phyloP scores from a whole-genome alignment of 1,284 basidiomycete species.

The Malassezia cuniculi region DNA sequence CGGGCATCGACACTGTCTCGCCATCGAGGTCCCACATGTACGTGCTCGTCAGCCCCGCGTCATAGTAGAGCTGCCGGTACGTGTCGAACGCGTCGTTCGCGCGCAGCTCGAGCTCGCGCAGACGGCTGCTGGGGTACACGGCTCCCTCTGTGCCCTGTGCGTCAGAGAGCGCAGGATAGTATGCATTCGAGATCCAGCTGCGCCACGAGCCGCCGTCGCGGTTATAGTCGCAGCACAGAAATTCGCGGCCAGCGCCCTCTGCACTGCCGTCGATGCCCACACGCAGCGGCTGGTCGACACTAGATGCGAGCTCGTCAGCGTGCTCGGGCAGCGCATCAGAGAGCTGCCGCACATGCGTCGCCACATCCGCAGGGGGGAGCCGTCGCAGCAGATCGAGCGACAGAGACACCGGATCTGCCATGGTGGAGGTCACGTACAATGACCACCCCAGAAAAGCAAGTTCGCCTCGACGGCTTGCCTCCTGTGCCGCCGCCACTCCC shows the following conservation, averaged over 20 bases:
- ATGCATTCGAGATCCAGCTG: slow-evolving; percentile 94
- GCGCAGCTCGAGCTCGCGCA: slow-evolving; percentile 78
- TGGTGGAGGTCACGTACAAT: slow-evolving; percentile 2
- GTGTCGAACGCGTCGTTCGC: slow-evolving; percentile 95
- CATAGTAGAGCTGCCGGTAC: slow-evolving; percentile 88
- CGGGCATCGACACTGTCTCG: slow-evolving; percentile 17
- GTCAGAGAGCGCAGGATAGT: slow-evolving; percentile 58
- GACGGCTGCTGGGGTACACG: slow-evolving; percentile 61
- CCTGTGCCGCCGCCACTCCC: too few species aligned
- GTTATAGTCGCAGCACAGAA: slow-evolving; percentile 93
- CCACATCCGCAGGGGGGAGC: slow-evolving; percentile 77
- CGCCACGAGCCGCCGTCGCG: slow-evolving; percentile 87
- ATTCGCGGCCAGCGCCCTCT: slow-evolving; percentile 58
- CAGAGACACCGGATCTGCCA: slow-evolving; percentile 32
- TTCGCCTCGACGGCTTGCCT: too few species aligned
- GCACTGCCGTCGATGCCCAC: slow-evolving; percentile 64
- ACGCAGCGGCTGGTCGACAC: slow-evolving; percentile 86
- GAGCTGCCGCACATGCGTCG: slow-evolving; percentile 72
- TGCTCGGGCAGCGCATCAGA: slow-evolving; percentile 64
- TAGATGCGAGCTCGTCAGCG: slow-evolving; percentile 84
- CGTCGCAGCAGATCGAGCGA: slow-evolving; percentile 82
- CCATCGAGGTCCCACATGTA: slow-evolving; percentile 98
- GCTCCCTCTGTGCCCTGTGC: slow-evolving; percentile 44
- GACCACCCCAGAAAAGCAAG: too few species aligned
- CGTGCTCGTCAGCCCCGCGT: slow-evolving; percentile 90